A percentile compares a stretch with the other conserved stretches of the same genome.
These are phyloP conservation scores for Kodamaea anthophila DNA, from an alignment of 1,139 yeast species.

Conservation along the genomic window DNA sequence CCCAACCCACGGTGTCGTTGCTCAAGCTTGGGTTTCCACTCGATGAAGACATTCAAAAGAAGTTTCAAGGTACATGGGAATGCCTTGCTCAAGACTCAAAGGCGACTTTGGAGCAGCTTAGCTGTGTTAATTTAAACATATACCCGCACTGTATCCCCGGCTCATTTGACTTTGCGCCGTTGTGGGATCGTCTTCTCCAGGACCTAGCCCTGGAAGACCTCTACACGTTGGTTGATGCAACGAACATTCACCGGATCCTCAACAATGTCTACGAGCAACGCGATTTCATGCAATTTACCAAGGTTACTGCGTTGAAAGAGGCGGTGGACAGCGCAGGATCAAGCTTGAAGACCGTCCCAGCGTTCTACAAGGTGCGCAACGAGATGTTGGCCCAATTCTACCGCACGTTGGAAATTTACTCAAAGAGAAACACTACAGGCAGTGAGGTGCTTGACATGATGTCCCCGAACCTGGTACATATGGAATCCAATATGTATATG, in stretches of 20 bases:
- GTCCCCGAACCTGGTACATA: constrained; percentile 20
- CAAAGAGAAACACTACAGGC: constrained; percentile 4
- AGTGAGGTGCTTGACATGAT: constrained; percentile 12
- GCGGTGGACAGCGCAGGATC: constrained; percentile 20
- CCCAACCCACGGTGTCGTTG: constrained; percentile 2
- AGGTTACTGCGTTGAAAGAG: constrained; percentile 8
- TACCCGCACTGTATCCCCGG: constrained; percentile 7
- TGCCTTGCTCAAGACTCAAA: no score
- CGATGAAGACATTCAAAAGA: background rate
- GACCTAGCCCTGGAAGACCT: constrained; percentile 25
- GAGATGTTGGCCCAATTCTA: constrained; percentile 31
- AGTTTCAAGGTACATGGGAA: constrained; percentile 1
- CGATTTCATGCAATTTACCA: constrained; percentile 5
- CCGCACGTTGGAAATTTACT: constrained; percentile 10
- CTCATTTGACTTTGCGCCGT: constrained; percentile 7
- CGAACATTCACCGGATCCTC: constrained; percentile 31
- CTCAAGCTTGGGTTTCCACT: constrained; percentile 9
- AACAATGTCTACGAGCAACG: constrained; percentile 15
- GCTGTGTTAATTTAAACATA: constrained; percentile 8
- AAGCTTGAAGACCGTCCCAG: constrained; percentile 17
- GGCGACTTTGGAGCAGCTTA: constrained; percentile 6
- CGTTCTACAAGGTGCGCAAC: constrained; percentile 42
- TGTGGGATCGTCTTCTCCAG: constrained; percentile 14
- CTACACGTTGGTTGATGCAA: constrained; percentile 19
- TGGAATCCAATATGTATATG: constrained; percentile 21